Evolutionary conservation across 2,329 filamentous ascomycete genomes (phyloP).

Genomic region (Ceratocystis colombiana): DNA sequence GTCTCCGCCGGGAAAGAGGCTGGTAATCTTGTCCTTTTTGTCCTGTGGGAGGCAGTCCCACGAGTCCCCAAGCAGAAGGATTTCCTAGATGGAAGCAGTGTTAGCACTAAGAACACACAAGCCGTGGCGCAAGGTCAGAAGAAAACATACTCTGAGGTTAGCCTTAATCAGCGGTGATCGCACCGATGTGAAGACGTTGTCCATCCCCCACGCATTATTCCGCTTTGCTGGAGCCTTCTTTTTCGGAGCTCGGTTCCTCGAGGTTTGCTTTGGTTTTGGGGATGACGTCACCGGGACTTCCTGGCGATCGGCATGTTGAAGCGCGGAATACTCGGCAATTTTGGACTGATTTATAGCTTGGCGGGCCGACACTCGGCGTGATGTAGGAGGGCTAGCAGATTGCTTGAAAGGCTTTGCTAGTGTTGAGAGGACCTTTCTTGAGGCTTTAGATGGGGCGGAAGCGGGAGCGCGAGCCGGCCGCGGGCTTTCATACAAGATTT

Average conservation of each 20-base stretch:
- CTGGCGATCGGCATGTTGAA: neutral
- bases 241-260: neutral
- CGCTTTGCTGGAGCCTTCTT: neutral
- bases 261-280: neutral
- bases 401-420: neutral
- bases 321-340: neutral
- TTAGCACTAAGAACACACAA: neutral
- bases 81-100: conserved; percentile 14
- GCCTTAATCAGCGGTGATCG: conserved; percentile 21
- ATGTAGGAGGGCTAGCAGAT: neutral
- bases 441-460: neutral
- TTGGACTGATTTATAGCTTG: neutral
- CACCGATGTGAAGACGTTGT: conserved; percentile 17
- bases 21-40: conserved; percentile 6
- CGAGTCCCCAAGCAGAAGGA: conserved; percentile 18
- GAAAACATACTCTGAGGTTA: conserved; percentile 20
- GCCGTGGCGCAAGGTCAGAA: neutral
- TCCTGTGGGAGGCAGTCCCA: conserved; percentile 19
- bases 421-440: neutral
- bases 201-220: conserved; percentile 18
- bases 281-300: conserved; percentile 1
- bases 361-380: conserved; percentile 4
- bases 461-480: neutral
- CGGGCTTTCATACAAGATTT: no score
- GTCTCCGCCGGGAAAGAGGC: conserved; percentile 18